phyloP scores from a whole-genome alignment of 2,329 filamentous ascomycete genomes.

The Thermoascus crustaceus region DNA sequence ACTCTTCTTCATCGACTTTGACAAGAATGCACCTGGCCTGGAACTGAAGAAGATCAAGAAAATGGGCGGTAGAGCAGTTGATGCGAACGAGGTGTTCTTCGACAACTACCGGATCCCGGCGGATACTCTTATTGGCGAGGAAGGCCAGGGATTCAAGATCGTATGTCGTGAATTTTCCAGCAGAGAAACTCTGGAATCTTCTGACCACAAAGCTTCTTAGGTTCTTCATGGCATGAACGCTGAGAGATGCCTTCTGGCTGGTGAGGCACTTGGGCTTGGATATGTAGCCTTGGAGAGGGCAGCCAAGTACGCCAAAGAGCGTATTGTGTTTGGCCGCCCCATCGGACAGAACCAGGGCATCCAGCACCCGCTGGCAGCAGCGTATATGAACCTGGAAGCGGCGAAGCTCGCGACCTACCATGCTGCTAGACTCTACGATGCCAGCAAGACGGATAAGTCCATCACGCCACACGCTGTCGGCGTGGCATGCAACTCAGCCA shows the following conservation, averaged over 20 bases:
- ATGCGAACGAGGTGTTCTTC: slow-evolving; percentile 84
- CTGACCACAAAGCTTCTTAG: slow-evolving; percentile 10
- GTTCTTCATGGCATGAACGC: slow-evolving; percentile 73
- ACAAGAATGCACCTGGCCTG: slow-evolving; percentile 52
- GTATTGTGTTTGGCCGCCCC: slow-evolving; percentile 51
- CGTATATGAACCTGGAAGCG: slow-evolving; percentile 55
- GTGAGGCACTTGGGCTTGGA: slow-evolving; percentile 70
- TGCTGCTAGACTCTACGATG: slow-evolving; percentile 51
- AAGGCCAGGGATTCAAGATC: slow-evolving; percentile 71
- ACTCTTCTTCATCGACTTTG: slow-evolving; percentile 71
- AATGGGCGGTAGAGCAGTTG: slow-evolving; percentile 75
- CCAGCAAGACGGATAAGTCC: slow-evolving; percentile 41
- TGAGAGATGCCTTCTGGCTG: slow-evolving; percentile 65
- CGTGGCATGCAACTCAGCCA: slow-evolving; percentile 60
- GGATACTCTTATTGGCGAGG: slow-evolving; percentile 58
- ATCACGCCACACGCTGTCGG: slow-evolving; percentile 52
- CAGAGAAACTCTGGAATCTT: neutral
- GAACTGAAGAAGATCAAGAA: slow-evolving; percentile 68
- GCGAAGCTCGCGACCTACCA: slow-evolving; percentile 56
- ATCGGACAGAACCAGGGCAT: slow-evolving; percentile 56
- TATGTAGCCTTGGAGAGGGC: slow-evolving; percentile 62
- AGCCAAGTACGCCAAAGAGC: slow-evolving; percentile 55
- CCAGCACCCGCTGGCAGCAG: slow-evolving; percentile 50
- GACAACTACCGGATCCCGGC: slow-evolving; percentile 64
- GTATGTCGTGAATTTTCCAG: slow-evolving; percentile 20